Evolutionary conservation across 148 eudicot genomes (phyloP).

Genomic region (Limonium bicolor): DNA sequence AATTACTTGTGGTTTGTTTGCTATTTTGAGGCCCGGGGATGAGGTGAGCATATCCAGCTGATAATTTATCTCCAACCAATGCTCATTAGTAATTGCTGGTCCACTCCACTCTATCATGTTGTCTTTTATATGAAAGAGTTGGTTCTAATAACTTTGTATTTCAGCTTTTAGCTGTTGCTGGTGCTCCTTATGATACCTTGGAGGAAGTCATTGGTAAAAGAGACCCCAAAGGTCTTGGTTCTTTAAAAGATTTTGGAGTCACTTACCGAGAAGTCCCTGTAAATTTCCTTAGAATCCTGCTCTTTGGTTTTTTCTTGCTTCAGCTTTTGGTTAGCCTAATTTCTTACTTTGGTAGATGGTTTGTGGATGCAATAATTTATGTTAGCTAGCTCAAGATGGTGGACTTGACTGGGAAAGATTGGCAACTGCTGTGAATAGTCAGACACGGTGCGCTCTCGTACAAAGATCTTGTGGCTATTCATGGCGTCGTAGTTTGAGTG

Average conservation of each 20-base stretch:
- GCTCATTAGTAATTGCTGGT: no score
- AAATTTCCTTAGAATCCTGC: constrained; percentile 9
- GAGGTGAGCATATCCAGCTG: constrained; percentile 33
- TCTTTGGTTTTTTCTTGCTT: no score
- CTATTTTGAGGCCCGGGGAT: constrained; percentile 84
- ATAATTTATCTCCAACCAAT: no score
- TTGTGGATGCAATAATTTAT: constrained; percentile 1
- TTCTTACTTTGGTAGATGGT: background rate
- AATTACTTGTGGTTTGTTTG: constrained; percentile 93
- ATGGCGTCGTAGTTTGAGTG: constrained; percentile 91
- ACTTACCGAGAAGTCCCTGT: constrained; percentile 73
- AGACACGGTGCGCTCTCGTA: constrained; percentile 89
- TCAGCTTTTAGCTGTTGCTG: constrained; percentile 98
- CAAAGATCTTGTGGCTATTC: constrained; percentile 98
- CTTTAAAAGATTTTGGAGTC: constrained; percentile 79
- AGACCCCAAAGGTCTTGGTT: constrained; percentile 66
- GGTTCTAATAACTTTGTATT: no score
- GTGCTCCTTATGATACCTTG: constrained; percentile 92
- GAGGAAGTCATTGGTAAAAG: constrained; percentile 97
- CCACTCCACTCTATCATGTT: no score
- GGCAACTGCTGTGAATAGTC: constrained; percentile 41
- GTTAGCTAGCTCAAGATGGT: constrained; percentile 76
- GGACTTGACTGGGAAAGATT: constrained; percentile 78
- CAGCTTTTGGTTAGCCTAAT: no score
- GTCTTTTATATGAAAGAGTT: no score